Evolutionary conservation across 345 rosid species (phyloP).

Genomic region (Brassica rapa): DNA sequence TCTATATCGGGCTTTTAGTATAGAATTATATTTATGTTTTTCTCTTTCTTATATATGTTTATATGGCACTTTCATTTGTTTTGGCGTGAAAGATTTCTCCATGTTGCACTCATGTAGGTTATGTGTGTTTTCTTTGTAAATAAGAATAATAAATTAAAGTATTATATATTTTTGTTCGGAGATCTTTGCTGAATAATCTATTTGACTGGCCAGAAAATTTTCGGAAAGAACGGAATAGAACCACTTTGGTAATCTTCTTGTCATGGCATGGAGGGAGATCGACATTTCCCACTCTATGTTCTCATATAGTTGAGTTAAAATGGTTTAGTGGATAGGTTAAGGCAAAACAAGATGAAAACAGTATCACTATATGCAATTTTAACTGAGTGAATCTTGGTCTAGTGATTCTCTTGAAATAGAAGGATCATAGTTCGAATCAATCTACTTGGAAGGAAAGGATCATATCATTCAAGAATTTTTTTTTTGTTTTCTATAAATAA

Average conservation of each 20-base stretch:
- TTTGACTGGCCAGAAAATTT: not conserved
- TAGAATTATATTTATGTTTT: not conserved
- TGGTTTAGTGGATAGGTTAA: not conserved
- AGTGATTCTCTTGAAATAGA: not conserved
- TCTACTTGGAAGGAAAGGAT: not conserved
- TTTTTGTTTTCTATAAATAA: no score
- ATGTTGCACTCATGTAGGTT: conserved; percentile 28
- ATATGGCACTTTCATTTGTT: conserved; percentile 28
- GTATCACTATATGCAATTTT: not conserved
- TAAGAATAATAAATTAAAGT: not conserved
- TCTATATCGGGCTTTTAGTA: no score
- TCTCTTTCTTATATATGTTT: conserved; percentile 2
- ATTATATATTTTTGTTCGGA: not conserved
- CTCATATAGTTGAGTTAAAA: not conserved
- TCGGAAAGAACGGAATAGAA: not conserved
- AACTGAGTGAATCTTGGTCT: not conserved
- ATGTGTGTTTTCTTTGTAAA: conserved; percentile 5
- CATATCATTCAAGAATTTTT: not conserved
- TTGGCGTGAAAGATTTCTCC: conserved; percentile 21
- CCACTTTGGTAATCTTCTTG: not conserved
- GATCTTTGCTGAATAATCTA: not conserved
- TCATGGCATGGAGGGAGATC: not conserved
- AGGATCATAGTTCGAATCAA: not conserved
- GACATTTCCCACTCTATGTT: not conserved
- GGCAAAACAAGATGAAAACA: not conserved